Evolutionary conservation across 805 yeast species (phyloP).

Genomic region (Kodamaea kaohsiungensis): DNA sequence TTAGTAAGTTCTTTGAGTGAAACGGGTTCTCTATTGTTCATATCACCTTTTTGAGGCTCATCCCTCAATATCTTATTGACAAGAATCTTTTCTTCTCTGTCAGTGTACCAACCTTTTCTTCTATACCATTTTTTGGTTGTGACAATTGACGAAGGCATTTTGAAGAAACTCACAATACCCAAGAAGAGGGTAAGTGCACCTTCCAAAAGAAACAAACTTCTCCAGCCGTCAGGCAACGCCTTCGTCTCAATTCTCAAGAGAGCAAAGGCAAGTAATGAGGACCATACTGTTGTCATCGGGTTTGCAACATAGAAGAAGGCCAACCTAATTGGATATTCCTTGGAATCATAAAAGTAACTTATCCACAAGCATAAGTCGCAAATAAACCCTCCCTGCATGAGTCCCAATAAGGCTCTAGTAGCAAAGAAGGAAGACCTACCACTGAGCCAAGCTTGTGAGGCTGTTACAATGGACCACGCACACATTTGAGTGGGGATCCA

Average conservation of each 20-base stretch:
- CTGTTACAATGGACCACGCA: constrained; percentile 25
- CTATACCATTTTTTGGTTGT: constrained; percentile 20
- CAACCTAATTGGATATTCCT: constrained; percentile 58
- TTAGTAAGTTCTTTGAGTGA: constrained; percentile 19
- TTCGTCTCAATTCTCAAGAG: constrained; percentile 43
- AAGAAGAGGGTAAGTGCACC: constrained; percentile 21
- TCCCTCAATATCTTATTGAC: constrained; percentile 32
- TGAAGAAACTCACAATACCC: constrained; percentile 21
- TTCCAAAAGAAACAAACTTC: constrained; percentile 26
- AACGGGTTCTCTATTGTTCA: constrained; percentile 31
- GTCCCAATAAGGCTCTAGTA: constrained; percentile 24
- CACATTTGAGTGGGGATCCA: constrained; percentile 27
- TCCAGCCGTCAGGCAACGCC: constrained; percentile 22
- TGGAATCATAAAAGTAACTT: constrained; percentile 62
- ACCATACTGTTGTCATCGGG: constrained; percentile 46
- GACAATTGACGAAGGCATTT: constrained; percentile 57
- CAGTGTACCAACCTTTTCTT: constrained; percentile 30
- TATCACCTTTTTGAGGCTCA: constrained; percentile 33
- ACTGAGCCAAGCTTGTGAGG: constrained; percentile 21
- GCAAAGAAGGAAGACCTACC: constrained; percentile 19
- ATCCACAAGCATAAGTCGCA: constrained; percentile 65
- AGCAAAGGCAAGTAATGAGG: constrained; percentile 54
- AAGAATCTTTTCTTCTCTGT: constrained; percentile 28
- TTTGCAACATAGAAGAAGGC: constrained; percentile 62
- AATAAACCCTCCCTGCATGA: constrained; percentile 38